phyloP scores from a whole-genome alignment of 495 filamentous ascomycete genomes.

The Aspergillus diversus region DNA sequence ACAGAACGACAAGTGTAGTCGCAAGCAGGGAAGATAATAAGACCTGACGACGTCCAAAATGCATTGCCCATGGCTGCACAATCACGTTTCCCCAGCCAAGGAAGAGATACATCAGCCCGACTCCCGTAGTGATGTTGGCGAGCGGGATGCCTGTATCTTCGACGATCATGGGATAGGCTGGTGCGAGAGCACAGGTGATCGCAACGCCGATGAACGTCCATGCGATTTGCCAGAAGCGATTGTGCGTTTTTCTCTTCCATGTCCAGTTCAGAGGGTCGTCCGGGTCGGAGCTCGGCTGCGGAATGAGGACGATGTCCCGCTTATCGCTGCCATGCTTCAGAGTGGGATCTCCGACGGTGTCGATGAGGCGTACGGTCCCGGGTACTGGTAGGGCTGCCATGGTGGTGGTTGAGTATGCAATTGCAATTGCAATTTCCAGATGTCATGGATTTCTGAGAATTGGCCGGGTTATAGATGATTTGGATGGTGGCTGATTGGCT shows the following conservation, averaged over 20 bases:
- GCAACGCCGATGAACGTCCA: slow-evolving; percentile 1
- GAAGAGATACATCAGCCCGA: slow-evolving; percentile 39
- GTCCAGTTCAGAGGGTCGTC: slow-evolving; percentile 11
- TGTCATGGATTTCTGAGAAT: no score
- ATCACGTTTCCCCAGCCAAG: slow-evolving; percentile 41
- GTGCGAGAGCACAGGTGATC: background rate
- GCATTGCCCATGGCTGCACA: slow-evolving; percentile 37
- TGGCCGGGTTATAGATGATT: background rate
- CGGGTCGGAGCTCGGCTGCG: slow-evolving; percentile 7
- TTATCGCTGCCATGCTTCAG: slow-evolving; percentile 4
- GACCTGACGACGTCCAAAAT: slow-evolving; percentile 37
- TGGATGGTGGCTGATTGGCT: background rate
- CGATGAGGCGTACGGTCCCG: slow-evolving; percentile 11
- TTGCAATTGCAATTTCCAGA: no score
- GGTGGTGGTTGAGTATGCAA: background rate
- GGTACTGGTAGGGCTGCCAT: background rate
- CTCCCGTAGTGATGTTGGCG: slow-evolving; percentile 32
- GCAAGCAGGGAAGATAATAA: slow-evolving; percentile 33
- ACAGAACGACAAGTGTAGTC: slow-evolving; percentile 42
- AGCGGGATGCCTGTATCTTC: slow-evolving; percentile 39
- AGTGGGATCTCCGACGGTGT: background rate
- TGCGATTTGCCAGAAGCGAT: background rate
- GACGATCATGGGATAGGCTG: slow-evolving; percentile 4
- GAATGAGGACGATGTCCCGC: slow-evolving; percentile 7
- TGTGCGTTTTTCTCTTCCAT: background rate